Evolutionary conservation across 768 basidiomycete species (phyloP), one percentile per base, ranked within the genome.

Genomic region (Auricularia heimuer): DNA sequence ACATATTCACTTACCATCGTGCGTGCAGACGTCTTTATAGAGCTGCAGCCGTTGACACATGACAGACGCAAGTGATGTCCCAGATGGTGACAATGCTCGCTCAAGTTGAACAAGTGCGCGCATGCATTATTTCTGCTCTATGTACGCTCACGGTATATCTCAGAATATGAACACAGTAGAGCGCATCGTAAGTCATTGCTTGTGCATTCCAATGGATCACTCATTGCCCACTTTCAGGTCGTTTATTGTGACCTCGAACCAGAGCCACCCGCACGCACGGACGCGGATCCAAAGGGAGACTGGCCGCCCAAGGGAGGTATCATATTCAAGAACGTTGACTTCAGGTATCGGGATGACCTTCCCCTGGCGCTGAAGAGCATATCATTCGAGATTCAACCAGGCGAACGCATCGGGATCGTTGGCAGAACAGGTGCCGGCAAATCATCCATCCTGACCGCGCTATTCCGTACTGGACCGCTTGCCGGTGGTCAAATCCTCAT

Each of bases 131-230:
- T 24, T 36, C 51, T 21, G 4, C 37, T 47, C 11, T 12, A 14
- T 29, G 33, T 29, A 29, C 29, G 24, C 21, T 60, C 11, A 60
- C 56, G 14, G 18, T 10, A 6, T 35, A 8, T n/a, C 35, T 65
- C 56, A 14, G 72, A 85, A 85, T 69, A 88, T 89, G 83, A 88
- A 89, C 69, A 82, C 85, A 0, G 86, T 86, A 3, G 88, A 90
- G 69, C 81, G 89, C 29, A 78, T 90, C 3, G 74, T 86, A n/a
- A 66, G 73, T 62, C 29, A 29, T 37, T 37, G 37, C 39, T 3
- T 56, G 63, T 33, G 21, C 21, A 21, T 1, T 10, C 21, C 10
- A 51, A 6, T 18, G 10, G 11, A 4, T 12, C 14, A 18, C 18
- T 51, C 18, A 6, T 12, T 18, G 11, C 47, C 11, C 47, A 51